Evolutionary conservation across 345 rosid species (phyloP).

Genomic region (Nasturtium officinale): DNA sequence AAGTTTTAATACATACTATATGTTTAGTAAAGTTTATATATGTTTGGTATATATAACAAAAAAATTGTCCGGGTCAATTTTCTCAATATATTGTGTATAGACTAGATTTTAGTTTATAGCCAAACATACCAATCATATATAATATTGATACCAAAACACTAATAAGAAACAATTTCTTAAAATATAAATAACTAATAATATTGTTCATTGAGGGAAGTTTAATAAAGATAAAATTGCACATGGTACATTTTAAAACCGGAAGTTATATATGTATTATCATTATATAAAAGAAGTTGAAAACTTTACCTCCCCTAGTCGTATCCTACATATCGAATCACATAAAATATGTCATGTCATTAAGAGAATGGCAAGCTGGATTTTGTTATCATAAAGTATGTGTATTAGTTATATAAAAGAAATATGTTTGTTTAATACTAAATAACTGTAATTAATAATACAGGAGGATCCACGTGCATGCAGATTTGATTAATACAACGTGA

Average conservation of each 20-base stretch:
- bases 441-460: constrained; percentile 24
- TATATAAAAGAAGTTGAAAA: constrained; percentile 26
- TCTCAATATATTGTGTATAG: too few species aligned
- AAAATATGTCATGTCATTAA: constrained; percentile 34
- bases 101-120: background rate
- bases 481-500: constrained; percentile 31
- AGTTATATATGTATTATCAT: constrained; percentile 1
- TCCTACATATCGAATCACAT: constrained; percentile 42
- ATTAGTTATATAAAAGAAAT: too few species aligned
- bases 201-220: background rate
- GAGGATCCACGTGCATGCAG: constrained; percentile 37
- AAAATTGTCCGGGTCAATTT: background rate
- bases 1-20: background rate
- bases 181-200: constrained; percentile 4
- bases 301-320: constrained; percentile 21
- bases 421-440: background rate
- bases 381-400: constrained; percentile 23
- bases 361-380: constrained; percentile 50
- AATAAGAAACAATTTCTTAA: background rate
- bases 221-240: constrained; percentile 16
- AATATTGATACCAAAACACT: background rate
- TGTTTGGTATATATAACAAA: background rate
- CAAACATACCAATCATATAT: background rate
- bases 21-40: background rate
- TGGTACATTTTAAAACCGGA: background rate